Evolutionary conservation across 1,139 yeast species (phyloP), one percentile per base, ranked within the genome.

Genomic region (Debaryomyces subglobosus): DNA sequence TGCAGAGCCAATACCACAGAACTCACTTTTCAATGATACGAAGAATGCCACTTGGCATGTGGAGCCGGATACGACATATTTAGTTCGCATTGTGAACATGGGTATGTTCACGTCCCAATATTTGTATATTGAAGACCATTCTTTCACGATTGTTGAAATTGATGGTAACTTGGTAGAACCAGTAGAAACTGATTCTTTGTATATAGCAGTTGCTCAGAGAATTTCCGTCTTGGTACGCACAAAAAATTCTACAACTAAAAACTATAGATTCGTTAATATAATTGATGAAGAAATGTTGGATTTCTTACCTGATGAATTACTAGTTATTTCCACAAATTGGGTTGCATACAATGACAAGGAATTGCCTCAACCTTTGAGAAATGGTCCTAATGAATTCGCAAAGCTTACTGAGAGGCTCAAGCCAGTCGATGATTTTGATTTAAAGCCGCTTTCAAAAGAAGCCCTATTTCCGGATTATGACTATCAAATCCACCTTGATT

Each of bases 1-100:
- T 55, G 97, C 97, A 32, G 98, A 92, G 69, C 98, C 98, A 39
- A 82, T 92, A 58, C 98, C 98, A 2, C 84, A 86, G 60, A 84
- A 84, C 63, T 64, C 87, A 56, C 72, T 90, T 59, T 78, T 90
- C 68, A 91, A 92, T 71, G 90, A 91, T 62, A 83, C 95, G 6
- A 81, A 77, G 63, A 86, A 87, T 66, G 73, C 74, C 50, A 81
- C 90, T 15, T 82, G 91, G 83, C 55, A 69, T 8, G 95, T 92
- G 40, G 62, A 85, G 68, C 95, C 97, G 4, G 81, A 84, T 65
- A 89, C 82, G 36, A 91, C 96, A 8, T 92, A 92, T 65, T 72
- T 88, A 59, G 57, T 92, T 55, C 82, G 96, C 65, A 68, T 92
- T 51, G 81, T 85, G 61, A 92, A 92, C 68, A 77, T 83, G 56